phyloP scores from a whole-genome alignment of 2,329 filamentous ascomycete species.

The Pseudopithomyces maydicus region DNA sequence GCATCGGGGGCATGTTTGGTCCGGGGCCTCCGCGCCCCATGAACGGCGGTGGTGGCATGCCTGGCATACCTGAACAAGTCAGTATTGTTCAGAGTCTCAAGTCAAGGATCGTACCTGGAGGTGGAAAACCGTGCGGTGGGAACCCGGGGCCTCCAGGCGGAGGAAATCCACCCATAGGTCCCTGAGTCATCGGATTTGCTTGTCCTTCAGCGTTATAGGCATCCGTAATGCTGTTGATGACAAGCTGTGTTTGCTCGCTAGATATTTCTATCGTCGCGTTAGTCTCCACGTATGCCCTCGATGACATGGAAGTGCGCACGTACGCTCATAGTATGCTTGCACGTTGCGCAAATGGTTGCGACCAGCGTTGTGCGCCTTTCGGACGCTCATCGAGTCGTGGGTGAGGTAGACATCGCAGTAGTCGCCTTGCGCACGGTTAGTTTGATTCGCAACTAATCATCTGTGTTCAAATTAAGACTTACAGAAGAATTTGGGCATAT shows the following conservation, averaged over 20 bases:
- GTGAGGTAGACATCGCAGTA: conserved; percentile 99
- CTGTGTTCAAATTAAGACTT: conserved; percentile 43
- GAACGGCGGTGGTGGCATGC: conserved; percentile 46
- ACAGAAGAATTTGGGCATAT: conserved; percentile 87
- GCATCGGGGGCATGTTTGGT: conserved; percentile 39
- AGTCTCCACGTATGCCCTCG: not conserved
- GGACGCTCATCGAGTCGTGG: conserved; percentile 99
- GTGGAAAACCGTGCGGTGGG: conserved; percentile 56
- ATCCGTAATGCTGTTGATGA: conserved; percentile 96
- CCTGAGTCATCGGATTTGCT: conserved; percentile 78
- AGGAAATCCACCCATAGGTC: conserved; percentile 51
- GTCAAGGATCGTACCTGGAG: conserved; percentile 30
- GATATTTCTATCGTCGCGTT: conserved; percentile 73
- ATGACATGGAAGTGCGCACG: conserved; percentile 28
- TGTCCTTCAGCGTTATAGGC: conserved; percentile 96
- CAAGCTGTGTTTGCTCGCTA: conserved; percentile 96
- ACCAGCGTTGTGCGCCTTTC: conserved; percentile 96
- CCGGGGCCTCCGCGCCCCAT: conserved; percentile 47
- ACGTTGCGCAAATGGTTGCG: conserved; percentile 97
- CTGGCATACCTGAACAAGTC: conserved; percentile 30
- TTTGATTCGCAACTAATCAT: not conserved
- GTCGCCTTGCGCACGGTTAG: conserved; percentile 63
- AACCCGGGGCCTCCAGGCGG: conserved; percentile 58
- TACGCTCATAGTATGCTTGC: conserved; percentile 97
- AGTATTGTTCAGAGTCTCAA: conserved; percentile 20